Conservation (phyloP, 345 rosid genomes). For the Firmiana major region DNA sequence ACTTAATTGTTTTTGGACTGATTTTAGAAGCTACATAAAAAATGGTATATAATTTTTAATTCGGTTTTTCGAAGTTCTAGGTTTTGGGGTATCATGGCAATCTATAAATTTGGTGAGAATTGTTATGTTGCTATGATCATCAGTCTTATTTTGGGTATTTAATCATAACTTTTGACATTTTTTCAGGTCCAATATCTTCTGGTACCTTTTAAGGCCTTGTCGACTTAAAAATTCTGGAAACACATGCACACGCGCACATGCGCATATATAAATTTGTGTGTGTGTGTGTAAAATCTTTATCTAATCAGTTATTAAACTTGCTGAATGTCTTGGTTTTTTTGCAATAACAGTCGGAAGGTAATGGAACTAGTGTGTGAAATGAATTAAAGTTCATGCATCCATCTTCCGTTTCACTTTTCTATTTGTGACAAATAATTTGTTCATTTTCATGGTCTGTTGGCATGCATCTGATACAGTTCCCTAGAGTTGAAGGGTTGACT, state of each 20-base stretch:
- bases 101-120: neutral
- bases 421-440: neutral
- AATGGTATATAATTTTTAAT: neutral
- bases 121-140: neutral
- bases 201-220: neutral
- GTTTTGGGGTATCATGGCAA: neutral
- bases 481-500: conserved; percentile 52
- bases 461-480: conserved; percentile 49
- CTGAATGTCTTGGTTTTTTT: neutral
- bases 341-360: neutral
- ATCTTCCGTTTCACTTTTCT: neutral
- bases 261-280: too few relatives aligned
- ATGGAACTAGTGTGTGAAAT: neutral
- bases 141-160: neutral
- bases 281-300: neutral
- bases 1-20: neutral
- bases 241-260: too few relatives aligned
- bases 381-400: neutral
- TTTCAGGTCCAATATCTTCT: neutral
- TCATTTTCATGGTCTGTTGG: conserved; percentile 22
- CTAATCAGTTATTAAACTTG: neutral
- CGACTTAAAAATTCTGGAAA: neutral
- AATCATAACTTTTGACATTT: neutral
- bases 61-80: neutral
- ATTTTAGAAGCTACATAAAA: neutral